These are phyloP conservation scores for Boletellus sp. DNA, from an alignment of 1,284 basidiomycete genomes.

Conservation along the genomic window DNA sequence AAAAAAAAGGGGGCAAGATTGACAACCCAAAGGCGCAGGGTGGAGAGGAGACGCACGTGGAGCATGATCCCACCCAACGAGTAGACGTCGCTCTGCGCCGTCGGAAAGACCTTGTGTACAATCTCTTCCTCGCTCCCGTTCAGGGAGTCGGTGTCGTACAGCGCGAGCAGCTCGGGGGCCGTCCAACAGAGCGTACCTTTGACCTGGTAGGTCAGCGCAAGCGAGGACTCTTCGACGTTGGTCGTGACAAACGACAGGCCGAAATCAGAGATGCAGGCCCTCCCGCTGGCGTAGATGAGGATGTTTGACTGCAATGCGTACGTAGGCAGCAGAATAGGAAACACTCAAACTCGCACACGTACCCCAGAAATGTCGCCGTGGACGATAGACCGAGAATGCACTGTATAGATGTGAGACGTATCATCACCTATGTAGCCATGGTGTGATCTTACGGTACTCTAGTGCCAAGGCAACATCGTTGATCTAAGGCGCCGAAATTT, in stretches of 20 bases:
- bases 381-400: background rate
- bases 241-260: conserved; percentile 17
- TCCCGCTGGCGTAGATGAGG: conserved; percentile 16
- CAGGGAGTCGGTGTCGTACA: background rate
- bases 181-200: conserved; percentile 23
- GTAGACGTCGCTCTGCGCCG: conserved; percentile 19
- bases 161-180: conserved; percentile 17
- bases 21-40: background rate
- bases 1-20: background rate
- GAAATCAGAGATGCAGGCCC: conserved; percentile 25
- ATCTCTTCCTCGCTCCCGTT: background rate
- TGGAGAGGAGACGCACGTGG: conserved; percentile 9
- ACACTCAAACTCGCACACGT: background rate
- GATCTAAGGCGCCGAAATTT: conserved; percentile 8
- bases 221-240: conserved; percentile 8
- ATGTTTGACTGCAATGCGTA: conserved; percentile 19
- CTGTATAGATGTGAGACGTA: background rate
- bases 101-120: conserved; percentile 12
- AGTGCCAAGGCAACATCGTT: conserved; percentile 27
- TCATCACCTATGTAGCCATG: background rate
- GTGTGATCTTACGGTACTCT: background rate
- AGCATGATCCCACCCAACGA: conserved; percentile 27
- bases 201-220: conserved; percentile 15
- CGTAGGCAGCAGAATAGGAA: background rate
- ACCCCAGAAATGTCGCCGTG: background rate